Evolutionary conservation across 768 basidiomycete species (phyloP).

Genomic region (Hypholoma fasciculare): DNA sequence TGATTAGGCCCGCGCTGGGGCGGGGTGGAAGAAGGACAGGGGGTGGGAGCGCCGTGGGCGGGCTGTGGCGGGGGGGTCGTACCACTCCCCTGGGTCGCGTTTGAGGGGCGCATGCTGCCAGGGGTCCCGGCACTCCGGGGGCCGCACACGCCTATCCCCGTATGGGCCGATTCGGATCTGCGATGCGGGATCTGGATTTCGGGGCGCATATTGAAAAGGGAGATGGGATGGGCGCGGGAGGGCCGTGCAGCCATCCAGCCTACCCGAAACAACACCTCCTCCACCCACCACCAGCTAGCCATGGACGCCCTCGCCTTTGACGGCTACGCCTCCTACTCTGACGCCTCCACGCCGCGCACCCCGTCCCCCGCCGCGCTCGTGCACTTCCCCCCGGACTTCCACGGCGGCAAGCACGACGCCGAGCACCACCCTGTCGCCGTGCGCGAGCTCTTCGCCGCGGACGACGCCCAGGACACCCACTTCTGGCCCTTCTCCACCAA

Average conservation of each 20-base stretch:
- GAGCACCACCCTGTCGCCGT: constrained; percentile 25
- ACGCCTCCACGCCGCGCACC: constrained; percentile 71
- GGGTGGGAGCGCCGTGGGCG: background rate
- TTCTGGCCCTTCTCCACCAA: constrained; percentile 31
- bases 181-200: constrained; percentile 10
- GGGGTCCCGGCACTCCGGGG: constrained; percentile 26
- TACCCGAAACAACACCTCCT: no score
- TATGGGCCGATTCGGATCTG: constrained; percentile 16
- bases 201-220: constrained; percentile 1
- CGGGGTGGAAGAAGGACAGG: background rate
- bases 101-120: constrained; percentile 28
- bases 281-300: no score
- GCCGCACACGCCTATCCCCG: constrained; percentile 22
- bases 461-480: constrained; percentile 30
- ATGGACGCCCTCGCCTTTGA: constrained; percentile 58
- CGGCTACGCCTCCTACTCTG: constrained; percentile 63
- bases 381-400: constrained; percentile 24
- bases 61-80: constrained; percentile 19
- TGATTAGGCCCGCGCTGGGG: background rate
- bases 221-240: background rate
- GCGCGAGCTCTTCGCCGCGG: constrained; percentile 49
- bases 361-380: constrained; percentile 55
- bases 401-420: constrained; percentile 17
- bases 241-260: no score
- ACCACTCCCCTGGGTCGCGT: constrained; percentile 29